Conservation (phyloP, 495 filamentous ascomycete genomes). For the Penicillium argentinense region DNA sequence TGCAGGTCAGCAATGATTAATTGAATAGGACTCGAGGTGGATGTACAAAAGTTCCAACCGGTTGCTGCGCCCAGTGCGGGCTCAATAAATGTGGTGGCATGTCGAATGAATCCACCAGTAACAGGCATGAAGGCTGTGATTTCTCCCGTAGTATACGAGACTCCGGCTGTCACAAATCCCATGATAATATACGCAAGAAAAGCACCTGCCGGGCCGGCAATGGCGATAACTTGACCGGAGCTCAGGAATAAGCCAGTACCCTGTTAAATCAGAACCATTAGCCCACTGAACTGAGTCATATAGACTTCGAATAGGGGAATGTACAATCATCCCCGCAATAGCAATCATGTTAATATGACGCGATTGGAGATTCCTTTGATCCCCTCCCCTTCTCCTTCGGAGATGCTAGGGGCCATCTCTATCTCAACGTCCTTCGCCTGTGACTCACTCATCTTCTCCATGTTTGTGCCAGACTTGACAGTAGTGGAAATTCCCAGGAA, state of each 20-base stretch:
- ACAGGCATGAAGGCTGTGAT: constrained; percentile 27
- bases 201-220: constrained; percentile 57
- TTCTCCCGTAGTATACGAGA: constrained; percentile 26
- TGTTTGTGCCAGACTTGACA: too few species aligned
- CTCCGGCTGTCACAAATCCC: constrained; percentile 18
- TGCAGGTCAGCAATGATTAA: constrained; percentile 19
- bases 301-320: constrained; percentile 2
- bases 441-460: too few species aligned
- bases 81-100: constrained; percentile 27
- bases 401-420: constrained; percentile 1
- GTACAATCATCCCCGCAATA: constrained; percentile 24
- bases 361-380: constrained; percentile 30
- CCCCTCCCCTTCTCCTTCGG: constrained; percentile 5
- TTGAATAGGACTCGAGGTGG: too few species aligned
- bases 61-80: constrained; percentile 30
- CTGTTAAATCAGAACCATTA: background rate
- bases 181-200: constrained; percentile 30
- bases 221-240: constrained; percentile 57
- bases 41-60: constrained; percentile 28
- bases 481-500: too few species aligned
- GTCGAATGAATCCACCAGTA: constrained; percentile 28
- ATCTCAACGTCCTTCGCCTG: background rate
- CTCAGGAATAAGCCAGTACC: constrained; percentile 29
- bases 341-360: constrained; percentile 27
- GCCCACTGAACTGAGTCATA: background rate